These are phyloP conservation scores for Ophiocordyceps polyrhachis-furcata DNA, from an alignment of 2,329 filamentous ascomycete species.

Conservation along the genomic window DNA sequence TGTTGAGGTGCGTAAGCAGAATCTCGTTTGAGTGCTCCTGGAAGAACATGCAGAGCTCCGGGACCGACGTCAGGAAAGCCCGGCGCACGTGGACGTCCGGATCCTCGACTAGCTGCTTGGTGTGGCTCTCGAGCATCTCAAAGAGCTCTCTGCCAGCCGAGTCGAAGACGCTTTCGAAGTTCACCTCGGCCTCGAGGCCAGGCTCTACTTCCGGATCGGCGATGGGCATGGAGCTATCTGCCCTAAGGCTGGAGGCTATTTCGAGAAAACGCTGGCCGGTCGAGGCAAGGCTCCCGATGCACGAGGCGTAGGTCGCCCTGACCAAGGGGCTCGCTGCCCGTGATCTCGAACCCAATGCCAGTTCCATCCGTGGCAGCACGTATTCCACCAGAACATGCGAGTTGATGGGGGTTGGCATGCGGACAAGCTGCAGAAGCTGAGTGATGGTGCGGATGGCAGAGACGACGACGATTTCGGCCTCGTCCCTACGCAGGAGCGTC, in stretches of 20 bases:
- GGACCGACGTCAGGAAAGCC: conserved; percentile 80
- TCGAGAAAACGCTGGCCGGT: conserved; percentile 76
- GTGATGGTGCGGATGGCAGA: conserved; percentile 74
- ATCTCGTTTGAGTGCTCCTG: conserved; percentile 86
- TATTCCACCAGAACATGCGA: conserved; percentile 52
- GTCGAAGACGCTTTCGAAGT: conserved; percentile 73
- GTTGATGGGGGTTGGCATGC: conserved; percentile 65
- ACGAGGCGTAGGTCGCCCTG: conserved; percentile 82
- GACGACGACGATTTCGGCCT: conserved; percentile 66
- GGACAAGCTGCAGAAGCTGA: conserved; percentile 72
- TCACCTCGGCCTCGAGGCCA: conserved; percentile 43
- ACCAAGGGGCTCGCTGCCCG: conserved; percentile 45
- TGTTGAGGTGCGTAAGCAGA: conserved; percentile 89
- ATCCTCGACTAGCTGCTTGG: conserved; percentile 79
- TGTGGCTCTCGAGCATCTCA: conserved; percentile 69
- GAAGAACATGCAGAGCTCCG: conserved; percentile 87
- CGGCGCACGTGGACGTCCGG: conserved; percentile 68
- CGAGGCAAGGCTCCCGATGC: conserved; percentile 70
- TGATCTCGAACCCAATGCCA: conserved; percentile 26
- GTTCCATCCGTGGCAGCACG: conserved; percentile 44
- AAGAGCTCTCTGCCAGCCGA: conserved; percentile 69
- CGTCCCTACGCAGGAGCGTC: conserved; percentile 55
- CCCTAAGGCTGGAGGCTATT: conserved; percentile 71
- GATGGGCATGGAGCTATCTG: conserved; percentile 63
- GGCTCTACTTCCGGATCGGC: conserved; percentile 67